These are phyloP conservation scores for Byssoonygena ceratinophila DNA, from an alignment of 2,329 filamentous ascomycete genomes.

Conservation along the genomic window DNA sequence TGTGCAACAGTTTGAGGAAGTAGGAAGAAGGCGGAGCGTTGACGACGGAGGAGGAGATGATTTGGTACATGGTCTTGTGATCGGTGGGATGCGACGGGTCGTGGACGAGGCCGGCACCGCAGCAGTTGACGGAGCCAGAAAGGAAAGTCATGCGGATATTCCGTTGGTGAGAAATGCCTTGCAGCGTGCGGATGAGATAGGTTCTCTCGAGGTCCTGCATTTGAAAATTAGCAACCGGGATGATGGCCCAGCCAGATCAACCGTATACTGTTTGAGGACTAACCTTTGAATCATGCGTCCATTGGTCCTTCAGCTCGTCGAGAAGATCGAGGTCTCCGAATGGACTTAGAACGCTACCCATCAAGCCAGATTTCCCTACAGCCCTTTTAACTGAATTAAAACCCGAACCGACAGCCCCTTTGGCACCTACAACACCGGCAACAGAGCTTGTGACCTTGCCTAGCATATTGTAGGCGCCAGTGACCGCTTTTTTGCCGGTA, in stretches of 20 bases:
- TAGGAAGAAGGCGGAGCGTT: constrained; percentile 77
- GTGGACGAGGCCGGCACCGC: constrained; percentile 85
- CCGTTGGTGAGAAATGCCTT: constrained; percentile 91
- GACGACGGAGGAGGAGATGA: constrained; percentile 86
- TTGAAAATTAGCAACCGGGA: constrained; percentile 12
- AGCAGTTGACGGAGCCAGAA: constrained; percentile 78
- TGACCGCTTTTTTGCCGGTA: constrained; percentile 92
- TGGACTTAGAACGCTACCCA: constrained; percentile 90
- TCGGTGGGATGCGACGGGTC: constrained; percentile 83
- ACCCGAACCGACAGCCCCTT: constrained; percentile 80
- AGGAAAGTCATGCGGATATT: constrained; percentile 94
- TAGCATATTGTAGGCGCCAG: constrained; percentile 88
- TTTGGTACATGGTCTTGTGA: constrained; percentile 99
- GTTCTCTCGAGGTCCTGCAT: constrained; percentile 77
- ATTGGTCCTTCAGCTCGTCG: constrained; percentile 90
- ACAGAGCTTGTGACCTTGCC: constrained; percentile 93
- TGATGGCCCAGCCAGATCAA: too few relatives aligned
- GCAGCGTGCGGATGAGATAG: constrained; percentile 88
- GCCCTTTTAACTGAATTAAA: constrained; percentile 95
- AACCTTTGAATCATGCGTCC: constrained; percentile 93
- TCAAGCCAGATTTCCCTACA: constrained; percentile 86
- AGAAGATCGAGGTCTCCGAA: constrained; percentile 93
- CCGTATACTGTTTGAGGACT: too few relatives aligned
- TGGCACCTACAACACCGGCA: constrained; percentile 88
- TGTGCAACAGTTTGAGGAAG: constrained; percentile 84